Evolutionary conservation across 768 basidiomycete genomes (phyloP), one percentile per base, ranked within the genome.

Genomic region (Mycena rebaudengoi): DNA sequence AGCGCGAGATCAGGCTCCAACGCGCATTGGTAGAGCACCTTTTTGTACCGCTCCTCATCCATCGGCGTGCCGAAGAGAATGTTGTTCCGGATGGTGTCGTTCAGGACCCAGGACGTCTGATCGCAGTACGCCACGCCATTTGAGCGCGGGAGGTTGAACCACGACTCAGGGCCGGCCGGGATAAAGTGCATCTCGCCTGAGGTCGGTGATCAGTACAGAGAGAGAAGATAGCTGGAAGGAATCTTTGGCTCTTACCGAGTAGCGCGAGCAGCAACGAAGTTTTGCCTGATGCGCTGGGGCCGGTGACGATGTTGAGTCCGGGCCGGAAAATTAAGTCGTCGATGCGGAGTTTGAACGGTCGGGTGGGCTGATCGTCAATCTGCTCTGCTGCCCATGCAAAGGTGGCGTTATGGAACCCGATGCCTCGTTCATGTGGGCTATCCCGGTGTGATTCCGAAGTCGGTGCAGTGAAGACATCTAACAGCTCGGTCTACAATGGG

Each of bases 81-180:
- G 71, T 96, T 97, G 41, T 93, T 90, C 73, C 77, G 80, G 55
- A 93, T 91, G 0, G 91, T 92, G 62, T 89, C 90, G 66, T 92
- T 93, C 72, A 89, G 86, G 4, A 94, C 88, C 93, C 92, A 96
- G 2, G 90, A 87, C 71, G 93, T 91, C 73, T 96, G 93, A 5
- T 90, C 90, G 5, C 90, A 89, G 71, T 92, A 94, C 3, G 91
- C 88, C 32, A 95, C 82, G 4, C 92, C 91, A 0, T 82, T 82
- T 4, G 78, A 76, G 4, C 91, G 80, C 20, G 93, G 92, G 6
- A 94, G 83, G 63, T 85, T 86, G 74, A 83, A 91, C 82, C 85
- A 90, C 0, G 90, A 87, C 40, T 84, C 82, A 2, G 84, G 78
- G 10, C 75, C 70, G 14, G 76, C 76, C 1, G 83, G 84, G 16